Percentiles rank a stretch among this genome's conserved stretches.
phyloP scores from a whole-genome alignment of 352 stramenopile genomes.

The Phytophthora pluvialis region DNA sequence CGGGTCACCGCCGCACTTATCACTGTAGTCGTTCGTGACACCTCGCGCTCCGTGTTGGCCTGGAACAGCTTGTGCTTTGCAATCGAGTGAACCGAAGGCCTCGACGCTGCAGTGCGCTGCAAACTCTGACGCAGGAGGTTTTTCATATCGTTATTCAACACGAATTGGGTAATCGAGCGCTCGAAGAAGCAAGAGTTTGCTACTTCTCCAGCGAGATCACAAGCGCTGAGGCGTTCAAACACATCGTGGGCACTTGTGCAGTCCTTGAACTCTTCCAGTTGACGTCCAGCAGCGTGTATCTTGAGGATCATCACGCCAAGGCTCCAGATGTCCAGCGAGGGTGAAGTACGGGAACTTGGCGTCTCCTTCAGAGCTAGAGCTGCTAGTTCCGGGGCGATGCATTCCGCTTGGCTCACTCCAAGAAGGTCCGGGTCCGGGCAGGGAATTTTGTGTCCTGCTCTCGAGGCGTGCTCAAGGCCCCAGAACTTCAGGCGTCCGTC shows the following conservation, averaged over 20 bases:
- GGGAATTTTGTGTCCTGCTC: slow-evolving; percentile 23
- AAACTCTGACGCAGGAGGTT: slow-evolving; percentile 55
- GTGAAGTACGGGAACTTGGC: slow-evolving; percentile 28
- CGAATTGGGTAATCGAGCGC: slow-evolving; percentile 54
- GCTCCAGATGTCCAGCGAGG: slow-evolving; percentile 65
- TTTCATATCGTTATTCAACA: slow-evolving; percentile 51
- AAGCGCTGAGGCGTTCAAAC: slow-evolving; percentile 38
- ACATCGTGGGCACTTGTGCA: slow-evolving; percentile 42
- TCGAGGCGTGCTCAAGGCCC: slow-evolving; percentile 54
- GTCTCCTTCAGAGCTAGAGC: slow-evolving; percentile 37
- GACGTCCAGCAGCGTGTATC: slow-evolving; percentile 50
- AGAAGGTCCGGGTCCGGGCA: slow-evolving; percentile 21
- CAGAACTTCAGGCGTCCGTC: slow-evolving; percentile 54
- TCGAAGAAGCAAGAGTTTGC: slow-evolving; percentile 48
- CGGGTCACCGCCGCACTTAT: slow-evolving; percentile 11
- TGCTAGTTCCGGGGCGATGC: slow-evolving; percentile 56
- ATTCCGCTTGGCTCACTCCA: slow-evolving; percentile 37
- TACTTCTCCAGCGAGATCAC: slow-evolving; percentile 6
- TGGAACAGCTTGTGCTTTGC: slow-evolving; percentile 49
- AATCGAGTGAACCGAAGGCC: slow-evolving; percentile 48
- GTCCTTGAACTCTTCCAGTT: slow-evolving; percentile 56
- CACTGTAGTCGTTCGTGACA: slow-evolving; percentile 23
- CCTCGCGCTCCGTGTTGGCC: slow-evolving; percentile 17
- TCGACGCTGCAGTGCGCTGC: slow-evolving; percentile 36
- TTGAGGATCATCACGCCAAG: slow-evolving; percentile 67